Percentiles rank a stretch among this genome's conserved stretches.
These are phyloP conservation scores for Saitozyma podzolica DNA, from an alignment of 768 basidiomycete species.

Conservation along the genomic window DNA sequence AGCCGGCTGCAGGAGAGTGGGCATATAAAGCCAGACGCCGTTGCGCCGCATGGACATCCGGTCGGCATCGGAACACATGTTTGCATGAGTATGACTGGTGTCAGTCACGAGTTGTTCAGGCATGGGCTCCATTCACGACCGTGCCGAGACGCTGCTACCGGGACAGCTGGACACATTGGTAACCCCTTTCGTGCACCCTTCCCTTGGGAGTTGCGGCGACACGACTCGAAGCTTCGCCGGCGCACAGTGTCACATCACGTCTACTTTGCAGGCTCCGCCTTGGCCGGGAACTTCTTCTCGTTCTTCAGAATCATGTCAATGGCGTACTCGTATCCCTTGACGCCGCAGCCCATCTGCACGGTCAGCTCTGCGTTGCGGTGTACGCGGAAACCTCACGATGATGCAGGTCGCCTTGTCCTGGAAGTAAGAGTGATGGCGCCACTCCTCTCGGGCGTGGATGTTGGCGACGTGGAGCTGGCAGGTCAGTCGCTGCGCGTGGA, in stretches of 20 bases:
- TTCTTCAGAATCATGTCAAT: slow-evolving; percentile 23
- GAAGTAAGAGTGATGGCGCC: slow-evolving; percentile 37
- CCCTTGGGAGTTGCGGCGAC: too few relatives aligned
- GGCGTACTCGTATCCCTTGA: slow-evolving; percentile 21
- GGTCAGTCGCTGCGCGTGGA: not conserved
- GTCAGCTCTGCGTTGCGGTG: not conserved
- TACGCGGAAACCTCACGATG: slow-evolving; percentile 14
- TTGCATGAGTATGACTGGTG: too few relatives aligned
- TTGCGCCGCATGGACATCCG: too few relatives aligned
- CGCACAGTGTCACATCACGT: not conserved
- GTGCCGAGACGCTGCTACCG: too few relatives aligned
- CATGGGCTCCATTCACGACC: too few relatives aligned
- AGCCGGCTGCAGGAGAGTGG: too few relatives aligned
- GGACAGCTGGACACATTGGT: too few relatives aligned
- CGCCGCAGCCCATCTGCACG: slow-evolving; percentile 22
- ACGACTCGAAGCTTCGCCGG: too few relatives aligned
- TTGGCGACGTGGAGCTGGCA: slow-evolving; percentile 33
- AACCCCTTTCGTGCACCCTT: too few relatives aligned
- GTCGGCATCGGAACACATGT: too few relatives aligned
- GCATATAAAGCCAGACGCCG: too few relatives aligned
- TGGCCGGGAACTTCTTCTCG: slow-evolving; percentile 23
- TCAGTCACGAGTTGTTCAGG: too few relatives aligned
- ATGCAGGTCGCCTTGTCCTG: slow-evolving; percentile 38
- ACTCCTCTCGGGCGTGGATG: slow-evolving; percentile 35
- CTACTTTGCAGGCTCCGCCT: slow-evolving; percentile 5